phyloP scores from a whole-genome alignment of 2,329 filamentous ascomycete genomes.

The Trichoderma simmonsii region DNA sequence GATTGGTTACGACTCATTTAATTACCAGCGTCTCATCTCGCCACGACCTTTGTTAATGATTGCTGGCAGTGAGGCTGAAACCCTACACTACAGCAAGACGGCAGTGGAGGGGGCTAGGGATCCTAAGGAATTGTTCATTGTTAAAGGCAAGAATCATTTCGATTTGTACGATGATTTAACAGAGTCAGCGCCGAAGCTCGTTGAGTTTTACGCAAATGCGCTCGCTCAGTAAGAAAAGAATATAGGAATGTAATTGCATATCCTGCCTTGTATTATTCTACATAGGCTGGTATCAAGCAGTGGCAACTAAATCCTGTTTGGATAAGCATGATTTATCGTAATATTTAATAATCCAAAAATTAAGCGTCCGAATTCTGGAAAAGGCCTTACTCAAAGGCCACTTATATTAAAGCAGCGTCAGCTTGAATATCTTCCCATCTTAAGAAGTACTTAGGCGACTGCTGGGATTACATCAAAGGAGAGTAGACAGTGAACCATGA shows the following conservation, averaged over 20 bases:
- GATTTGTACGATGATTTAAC: constrained; percentile 18
- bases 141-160: constrained; percentile 21
- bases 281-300: neutral
- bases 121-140: constrained; percentile 21
- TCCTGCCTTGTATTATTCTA: neutral
- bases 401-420: neutral
- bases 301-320: neutral
- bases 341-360: neutral
- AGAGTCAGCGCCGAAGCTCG: neutral
- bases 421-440: neutral
- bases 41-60: constrained; percentile 22
- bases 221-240: neutral
- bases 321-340: neutral
- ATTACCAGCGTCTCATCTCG: constrained; percentile 16
- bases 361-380: neutral
- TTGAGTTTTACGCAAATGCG: neutral
- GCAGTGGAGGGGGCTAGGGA: constrained; percentile 13
- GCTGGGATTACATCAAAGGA: too few species aligned
- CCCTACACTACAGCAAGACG: constrained; percentile 8
- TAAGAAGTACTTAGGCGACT: too few species aligned
- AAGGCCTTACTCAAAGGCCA: neutral
- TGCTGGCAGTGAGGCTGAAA: constrained; percentile 19
- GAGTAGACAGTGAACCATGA: too few species aligned
- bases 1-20: constrained; percentile 17
- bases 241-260: neutral